These are phyloP conservation scores for Microdochium bolleyi DNA, from an alignment of 2,329 filamentous ascomycete genomes.

Conservation along the genomic window DNA sequence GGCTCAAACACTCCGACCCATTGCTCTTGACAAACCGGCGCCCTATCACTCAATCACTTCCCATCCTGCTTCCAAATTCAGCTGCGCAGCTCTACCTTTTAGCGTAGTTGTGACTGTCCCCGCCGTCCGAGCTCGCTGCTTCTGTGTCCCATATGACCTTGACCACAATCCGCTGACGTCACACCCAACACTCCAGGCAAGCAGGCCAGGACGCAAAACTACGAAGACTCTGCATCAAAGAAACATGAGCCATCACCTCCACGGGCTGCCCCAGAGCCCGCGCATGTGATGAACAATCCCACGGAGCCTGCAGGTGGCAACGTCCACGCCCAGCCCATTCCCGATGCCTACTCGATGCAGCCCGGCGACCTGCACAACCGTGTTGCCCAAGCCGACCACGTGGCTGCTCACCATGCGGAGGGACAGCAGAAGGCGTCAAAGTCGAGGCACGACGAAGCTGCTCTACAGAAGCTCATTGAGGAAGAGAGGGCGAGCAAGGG, in stretches of 20 bases:
- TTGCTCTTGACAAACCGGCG: too few species aligned
- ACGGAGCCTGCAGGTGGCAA: slow-evolving; percentile 34
- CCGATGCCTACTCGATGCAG: slow-evolving; percentile 54
- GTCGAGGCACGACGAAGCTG: slow-evolving; percentile 46
- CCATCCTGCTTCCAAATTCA: not conserved
- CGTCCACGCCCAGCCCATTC: slow-evolving; percentile 36
- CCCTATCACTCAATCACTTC: too few species aligned
- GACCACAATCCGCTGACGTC: slow-evolving; percentile 21
- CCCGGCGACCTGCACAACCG: slow-evolving; percentile 56
- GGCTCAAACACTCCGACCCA: too few species aligned
- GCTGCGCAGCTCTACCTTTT: not conserved
- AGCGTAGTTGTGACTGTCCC: not conserved
- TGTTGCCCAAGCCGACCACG: slow-evolving; percentile 59
- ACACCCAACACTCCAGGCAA: slow-evolving; percentile 50
- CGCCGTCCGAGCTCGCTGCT: not conserved
- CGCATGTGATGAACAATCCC: slow-evolving; percentile 43
- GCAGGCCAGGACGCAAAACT: slow-evolving; percentile 67
- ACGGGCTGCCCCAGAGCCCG: slow-evolving; percentile 45
- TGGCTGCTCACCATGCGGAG: slow-evolving; percentile 54
- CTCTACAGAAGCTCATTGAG: slow-evolving; percentile 78
- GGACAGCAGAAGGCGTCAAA: slow-evolving; percentile 48
- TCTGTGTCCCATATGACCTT: slow-evolving; percentile 4
- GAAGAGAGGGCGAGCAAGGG: slow-evolving; percentile 83
- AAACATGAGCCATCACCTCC: slow-evolving; percentile 43
- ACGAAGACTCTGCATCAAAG: slow-evolving; percentile 41